These are phyloP conservation scores for Monilinia laxa DNA, from an alignment of 2,329 filamentous ascomycete species.

Conservation along the genomic window DNA sequence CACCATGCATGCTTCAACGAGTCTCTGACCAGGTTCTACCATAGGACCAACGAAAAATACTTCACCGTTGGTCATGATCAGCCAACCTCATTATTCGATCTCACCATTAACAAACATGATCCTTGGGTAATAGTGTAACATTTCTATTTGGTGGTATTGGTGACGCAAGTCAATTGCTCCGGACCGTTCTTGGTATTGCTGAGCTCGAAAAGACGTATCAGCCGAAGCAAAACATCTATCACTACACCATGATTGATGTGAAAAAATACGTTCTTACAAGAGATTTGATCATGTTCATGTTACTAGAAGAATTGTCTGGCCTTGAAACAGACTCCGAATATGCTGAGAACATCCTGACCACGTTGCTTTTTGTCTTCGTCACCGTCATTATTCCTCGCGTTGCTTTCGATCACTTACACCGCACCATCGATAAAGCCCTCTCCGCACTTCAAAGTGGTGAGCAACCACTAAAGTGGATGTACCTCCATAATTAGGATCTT, in stretches of 20 bases:
- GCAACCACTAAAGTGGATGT: constrained; percentile 18
- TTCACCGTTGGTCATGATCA: constrained; percentile 21
- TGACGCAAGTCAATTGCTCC: constrained; percentile 24
- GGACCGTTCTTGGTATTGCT: constrained; percentile 20
- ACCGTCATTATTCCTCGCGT: constrained; percentile 24
- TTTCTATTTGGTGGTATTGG: constrained; percentile 27
- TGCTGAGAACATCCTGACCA: constrained; percentile 19
- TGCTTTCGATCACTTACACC: constrained; percentile 24
- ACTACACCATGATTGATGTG: constrained; percentile 27
- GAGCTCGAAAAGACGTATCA: constrained; percentile 15
- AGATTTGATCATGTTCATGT: constrained; percentile 26
- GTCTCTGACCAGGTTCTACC: neutral
- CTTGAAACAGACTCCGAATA: constrained; percentile 19
- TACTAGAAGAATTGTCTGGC: constrained; percentile 24
- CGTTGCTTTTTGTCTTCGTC: constrained; percentile 26
- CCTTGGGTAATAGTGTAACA: constrained; percentile 10
- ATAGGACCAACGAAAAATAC: neutral
- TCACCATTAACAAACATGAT: neutral
- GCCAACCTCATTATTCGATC: constrained; percentile 6
- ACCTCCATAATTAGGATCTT: constrained; percentile 16
- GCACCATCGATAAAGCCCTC: neutral
- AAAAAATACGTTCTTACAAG: constrained; percentile 22
- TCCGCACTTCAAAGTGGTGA: neutral
- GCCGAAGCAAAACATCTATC: constrained; percentile 23
- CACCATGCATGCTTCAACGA: neutral